Evolutionary conservation across 345 rosid species (phyloP).

Genomic region (Syzygium grande): DNA sequence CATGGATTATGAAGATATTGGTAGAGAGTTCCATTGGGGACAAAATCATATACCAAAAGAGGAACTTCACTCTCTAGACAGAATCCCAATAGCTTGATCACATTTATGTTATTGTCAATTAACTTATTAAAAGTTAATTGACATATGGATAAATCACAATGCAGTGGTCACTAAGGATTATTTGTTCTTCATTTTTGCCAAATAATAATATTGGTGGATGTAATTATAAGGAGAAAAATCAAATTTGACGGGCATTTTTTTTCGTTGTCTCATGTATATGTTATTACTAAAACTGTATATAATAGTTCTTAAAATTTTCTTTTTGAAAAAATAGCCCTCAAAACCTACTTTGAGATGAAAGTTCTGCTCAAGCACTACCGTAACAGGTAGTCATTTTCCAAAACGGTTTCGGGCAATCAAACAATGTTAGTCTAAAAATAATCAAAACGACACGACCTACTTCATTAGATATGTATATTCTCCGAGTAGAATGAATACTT

Average conservation of each 20-base stretch:
- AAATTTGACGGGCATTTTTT: background rate
- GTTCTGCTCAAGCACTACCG: background rate
- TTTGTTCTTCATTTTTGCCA: too few relatives aligned
- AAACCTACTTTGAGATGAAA: background rate
- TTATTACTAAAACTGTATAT: too few relatives aligned
- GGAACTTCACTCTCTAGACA: background rate
- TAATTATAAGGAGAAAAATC: background rate
- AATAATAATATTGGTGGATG: background rate
- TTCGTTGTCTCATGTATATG: background rate
- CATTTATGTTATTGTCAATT: too few relatives aligned
- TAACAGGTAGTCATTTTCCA: background rate
- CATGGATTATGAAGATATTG: background rate
- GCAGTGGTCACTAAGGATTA: too few relatives aligned
- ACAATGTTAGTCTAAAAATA: background rate
- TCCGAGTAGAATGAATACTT: too few relatives aligned
- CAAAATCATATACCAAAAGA: background rate
- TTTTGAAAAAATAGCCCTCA: background rate
- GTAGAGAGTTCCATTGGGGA: background rate
- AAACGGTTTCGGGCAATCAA: background rate
- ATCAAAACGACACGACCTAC: background rate
- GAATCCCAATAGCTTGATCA: background rate
- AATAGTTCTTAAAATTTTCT: background rate
- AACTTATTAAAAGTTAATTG: too few relatives aligned
- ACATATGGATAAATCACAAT: too few relatives aligned
- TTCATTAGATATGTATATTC: too few relatives aligned